phyloP scores from a whole-genome alignment of 306 rosid genomes.

The Delonix regia region DNA sequence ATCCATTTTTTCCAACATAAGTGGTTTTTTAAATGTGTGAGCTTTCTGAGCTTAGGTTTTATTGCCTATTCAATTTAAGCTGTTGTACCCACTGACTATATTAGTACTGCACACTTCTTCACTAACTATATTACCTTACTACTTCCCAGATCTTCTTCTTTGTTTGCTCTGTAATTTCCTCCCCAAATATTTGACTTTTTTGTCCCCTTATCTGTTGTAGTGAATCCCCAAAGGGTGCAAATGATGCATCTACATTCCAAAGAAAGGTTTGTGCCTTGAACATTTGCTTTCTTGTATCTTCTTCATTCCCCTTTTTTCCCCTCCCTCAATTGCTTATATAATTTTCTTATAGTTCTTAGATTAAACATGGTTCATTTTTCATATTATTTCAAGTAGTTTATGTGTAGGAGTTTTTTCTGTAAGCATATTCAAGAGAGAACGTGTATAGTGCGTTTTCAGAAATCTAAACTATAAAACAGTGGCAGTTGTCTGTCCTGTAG shows the following conservation, averaged over 20 bases:
- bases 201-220: constrained; percentile 46
- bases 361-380: not conserved
- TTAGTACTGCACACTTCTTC: not conserved
- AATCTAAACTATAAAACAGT: not conserved
- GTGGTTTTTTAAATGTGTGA: not conserved
- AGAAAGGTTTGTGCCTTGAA: constrained; percentile 67
- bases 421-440: not conserved
- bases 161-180: not conserved
- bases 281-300: not conserved
- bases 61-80: not conserved
- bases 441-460: not conserved
- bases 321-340: not conserved
- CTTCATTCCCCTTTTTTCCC: not conserved
- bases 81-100: not conserved
- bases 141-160: not conserved
- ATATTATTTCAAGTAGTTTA: not conserved
- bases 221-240: constrained; percentile 97
- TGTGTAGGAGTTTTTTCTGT: not conserved
- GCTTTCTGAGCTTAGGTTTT: not conserved
- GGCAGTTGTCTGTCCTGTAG: not conserved
- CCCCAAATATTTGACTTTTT: not conserved
- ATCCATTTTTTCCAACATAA: not conserved
- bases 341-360: not conserved
- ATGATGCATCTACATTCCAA: constrained; percentile 95
- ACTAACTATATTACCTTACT: not conserved